A percentile compares a stretch with the other conserved stretches of the same genome.
phyloP scores from a whole-genome alignment of 495 filamentous ascomycete genomes.

The Articulospora tetracladia region DNA sequence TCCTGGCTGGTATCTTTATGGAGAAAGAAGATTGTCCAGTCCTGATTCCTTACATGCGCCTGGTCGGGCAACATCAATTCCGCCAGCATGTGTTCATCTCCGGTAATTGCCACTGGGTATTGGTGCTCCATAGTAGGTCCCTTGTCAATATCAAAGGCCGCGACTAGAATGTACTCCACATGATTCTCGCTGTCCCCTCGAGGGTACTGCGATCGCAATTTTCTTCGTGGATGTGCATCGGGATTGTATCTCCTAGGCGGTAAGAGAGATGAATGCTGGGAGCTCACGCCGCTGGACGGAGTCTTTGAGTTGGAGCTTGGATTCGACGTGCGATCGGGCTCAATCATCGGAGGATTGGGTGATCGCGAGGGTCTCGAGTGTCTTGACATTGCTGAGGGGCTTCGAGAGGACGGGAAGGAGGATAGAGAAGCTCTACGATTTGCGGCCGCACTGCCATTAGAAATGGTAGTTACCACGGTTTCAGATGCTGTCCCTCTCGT shows the following conservation, averaged over 20 bases:
- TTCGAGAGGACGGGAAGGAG: constrained; percentile 54
- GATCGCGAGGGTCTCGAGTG: constrained; percentile 44
- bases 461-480: constrained; percentile 28
- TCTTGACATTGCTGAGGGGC: constrained; percentile 48
- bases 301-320: constrained; percentile 53
- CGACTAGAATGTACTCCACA: constrained; percentile 99
- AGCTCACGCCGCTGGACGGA: constrained; percentile 49
- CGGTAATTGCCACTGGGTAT: constrained; percentile 88
- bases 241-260: constrained; percentile 39
- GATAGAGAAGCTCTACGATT: constrained; percentile 52
- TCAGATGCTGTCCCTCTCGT: constrained; percentile 15
- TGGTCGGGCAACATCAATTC: constrained; percentile 99
- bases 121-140: constrained; percentile 99
- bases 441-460: constrained; percentile 18
- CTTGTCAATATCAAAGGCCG: constrained; percentile 93
- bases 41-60: constrained; percentile 88
- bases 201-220: constrained; percentile 83
- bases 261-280: constrained; percentile 49
- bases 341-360: constrained; percentile 44
- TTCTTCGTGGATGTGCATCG: constrained; percentile 40
- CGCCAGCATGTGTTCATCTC: constrained; percentile 96
- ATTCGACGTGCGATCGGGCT: constrained; percentile 46
- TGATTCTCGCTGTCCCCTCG: constrained; percentile 76
- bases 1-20: constrained; percentile 87
- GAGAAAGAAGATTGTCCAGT: constrained; percentile 99